Conservation (phyloP, 2,329 filamentous ascomycete species). For the Cercospora citrullina region DNA sequence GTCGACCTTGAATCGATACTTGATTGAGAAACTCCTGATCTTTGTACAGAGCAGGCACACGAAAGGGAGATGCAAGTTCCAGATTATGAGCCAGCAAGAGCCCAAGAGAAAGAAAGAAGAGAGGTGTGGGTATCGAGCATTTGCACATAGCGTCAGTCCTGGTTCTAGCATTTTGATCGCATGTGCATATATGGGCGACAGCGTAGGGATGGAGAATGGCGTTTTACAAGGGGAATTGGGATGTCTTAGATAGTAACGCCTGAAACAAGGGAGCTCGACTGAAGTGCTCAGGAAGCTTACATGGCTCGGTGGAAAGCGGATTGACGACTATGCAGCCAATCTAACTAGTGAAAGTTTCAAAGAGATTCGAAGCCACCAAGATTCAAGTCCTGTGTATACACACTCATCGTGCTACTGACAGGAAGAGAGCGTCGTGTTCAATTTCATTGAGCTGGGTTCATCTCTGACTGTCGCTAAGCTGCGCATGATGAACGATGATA, state of each 20-base stretch:
- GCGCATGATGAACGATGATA: too few species aligned
- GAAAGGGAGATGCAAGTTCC: too few species aligned
- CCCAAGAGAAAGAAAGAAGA: neutral
- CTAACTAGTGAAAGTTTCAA: neutral
- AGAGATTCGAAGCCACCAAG: neutral
- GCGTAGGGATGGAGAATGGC: neutral
- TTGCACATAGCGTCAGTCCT: neutral
- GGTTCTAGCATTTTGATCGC: neutral
- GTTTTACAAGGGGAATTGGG: neutral
- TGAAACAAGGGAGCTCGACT: neutral
- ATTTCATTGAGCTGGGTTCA: too few species aligned
- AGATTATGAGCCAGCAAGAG: too few species aligned
- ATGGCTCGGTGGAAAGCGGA: neutral
- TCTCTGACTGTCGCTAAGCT: too few species aligned
- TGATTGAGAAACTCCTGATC: too few species aligned
- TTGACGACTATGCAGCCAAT: neutral
- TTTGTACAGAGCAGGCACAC: too few species aligned
- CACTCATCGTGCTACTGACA: too few species aligned
- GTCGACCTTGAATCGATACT: too few species aligned
- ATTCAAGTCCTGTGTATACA: neutral
- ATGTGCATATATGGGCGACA: neutral
- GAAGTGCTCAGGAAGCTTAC: slow-evolving; percentile 5
- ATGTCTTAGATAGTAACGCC: neutral
- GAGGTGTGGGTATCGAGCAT: neutral
- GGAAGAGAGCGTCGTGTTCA: too few species aligned